phyloP scores from a whole-genome alignment of 2,329 filamentous ascomycete genomes.

The Fusarium palustre region DNA sequence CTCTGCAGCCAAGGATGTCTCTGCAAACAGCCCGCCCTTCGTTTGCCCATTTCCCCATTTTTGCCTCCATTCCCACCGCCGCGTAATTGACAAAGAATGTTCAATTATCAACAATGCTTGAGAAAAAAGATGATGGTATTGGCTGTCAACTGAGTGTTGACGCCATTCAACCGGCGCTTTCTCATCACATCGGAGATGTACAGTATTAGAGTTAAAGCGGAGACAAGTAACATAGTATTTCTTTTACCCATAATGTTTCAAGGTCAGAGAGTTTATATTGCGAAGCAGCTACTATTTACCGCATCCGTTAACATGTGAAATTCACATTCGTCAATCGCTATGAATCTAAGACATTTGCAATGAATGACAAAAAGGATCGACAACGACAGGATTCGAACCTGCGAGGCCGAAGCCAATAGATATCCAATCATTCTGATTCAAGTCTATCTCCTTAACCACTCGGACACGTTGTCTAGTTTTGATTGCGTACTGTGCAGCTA shows the following conservation, averaged over 20 bases:
- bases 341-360: background rate
- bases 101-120: background rate
- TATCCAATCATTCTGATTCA: slow-evolving; percentile 2
- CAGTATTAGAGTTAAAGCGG: background rate
- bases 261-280: background rate
- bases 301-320: background rate
- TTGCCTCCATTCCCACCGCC: slow-evolving; percentile 30
- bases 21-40: slow-evolving; percentile 10
- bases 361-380: background rate
- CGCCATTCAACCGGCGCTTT: background rate
- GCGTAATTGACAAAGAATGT: slow-evolving; percentile 15
- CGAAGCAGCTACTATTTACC: background rate
- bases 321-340: background rate
- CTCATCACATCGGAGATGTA: background rate
- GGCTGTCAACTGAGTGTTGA: background rate
- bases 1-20: slow-evolving; percentile 9
- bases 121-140: background rate
- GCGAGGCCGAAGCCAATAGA: slow-evolving; percentile 25
- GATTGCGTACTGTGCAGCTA: background rate
- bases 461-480: slow-evolving; percentile 22
- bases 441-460: slow-evolving; percentile 30
- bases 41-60: slow-evolving; percentile 8
- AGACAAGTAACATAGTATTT: background rate
- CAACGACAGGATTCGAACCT: slow-evolving; percentile 25
- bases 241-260: background rate